Base-by-base conservation (phyloP, 345 rosid genomes). In the Clausena lansium region DNA sequence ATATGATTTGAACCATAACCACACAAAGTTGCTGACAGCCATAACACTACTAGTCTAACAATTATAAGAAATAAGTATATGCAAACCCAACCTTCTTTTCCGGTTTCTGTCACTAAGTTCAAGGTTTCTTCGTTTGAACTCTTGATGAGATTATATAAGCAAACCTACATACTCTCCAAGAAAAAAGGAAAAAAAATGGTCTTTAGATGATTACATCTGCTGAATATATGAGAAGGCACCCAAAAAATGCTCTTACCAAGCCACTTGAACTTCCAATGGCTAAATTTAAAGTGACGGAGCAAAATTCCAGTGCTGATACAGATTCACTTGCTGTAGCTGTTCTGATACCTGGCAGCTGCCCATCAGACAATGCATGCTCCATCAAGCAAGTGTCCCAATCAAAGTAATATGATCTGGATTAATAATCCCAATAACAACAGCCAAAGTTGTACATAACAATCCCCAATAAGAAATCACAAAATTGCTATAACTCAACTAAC, bases 251-350 rank as follows among this genome's bases (percentile, higher is more conserved):
- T 87, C 92, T 90, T 80, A 94, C 98, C 92, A 85, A 80, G 66
- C 97, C 98, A 85, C 84, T 27, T 80, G 83, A 85, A 77, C 84
- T 83, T 75, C 97, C 98, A 72, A 89, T 83, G 65, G 97, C 97
- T 86, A 94, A 86, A 80, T 39, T 81, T 73, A 85, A 86, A 55
- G 93, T 82, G 78, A 68, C 41, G 70, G 88, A 85, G 87, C 95
- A 93, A 70, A 93, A 82, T 52, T 86, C 93, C 77, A 94, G 36
- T 60, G 87, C 86, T 38, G 94, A 85, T 75, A 93, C 89, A 45
- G 98, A 77, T 85, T 85, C 81, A 81, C 76, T 82, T 66, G 76
- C 83, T 67, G 82, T 84, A 73, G 83, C 71, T 79, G 81, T 55
- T 38, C 83, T 78, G 60, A 81, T 28, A 64, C 83, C 87, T 78